Evolutionary conservation across 441 rosid species (phyloP), one percentile per base, ranked within the genome.

Genomic region (Adansonia grandidieri): DNA sequence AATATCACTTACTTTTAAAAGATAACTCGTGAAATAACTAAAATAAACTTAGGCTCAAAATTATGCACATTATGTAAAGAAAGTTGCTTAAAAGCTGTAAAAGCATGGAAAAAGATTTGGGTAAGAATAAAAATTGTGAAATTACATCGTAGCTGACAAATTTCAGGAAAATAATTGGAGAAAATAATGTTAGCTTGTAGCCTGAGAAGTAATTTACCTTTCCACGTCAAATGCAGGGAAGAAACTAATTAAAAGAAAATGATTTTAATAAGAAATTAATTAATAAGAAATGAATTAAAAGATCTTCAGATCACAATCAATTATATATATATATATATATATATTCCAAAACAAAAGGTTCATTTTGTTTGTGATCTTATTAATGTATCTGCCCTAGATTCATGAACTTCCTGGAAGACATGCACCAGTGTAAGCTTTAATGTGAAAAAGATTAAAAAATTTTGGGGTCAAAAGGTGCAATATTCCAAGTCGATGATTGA

Each of bases 391-490:
- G 44, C 44, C 28, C 10, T 19, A 17, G 9, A 57, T 57, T 60
- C 65, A 60, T 8, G 14, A 42, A 65, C 24, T 42, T 28, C 7
- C 7, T 66, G 44, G 47, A 5, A 5, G 8, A 17, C 20, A 32
- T 63, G 42, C 44, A 63, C 19, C 6, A 60, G 68, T 64, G 40
- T 10, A 22, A 60, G 65, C 65, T 60, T 37, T 22, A 60, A 6
- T 2, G 3, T 8, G 13, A 9, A 48, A 22, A 24, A 22, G 1
- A 61, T 61, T 9, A 60, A 60, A 10, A 10, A 60, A 2, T 11
- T 64, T 64, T 15, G 5, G 47, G 40, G 70, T 65, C 50, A n/a
- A 65, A 65, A 58, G 50, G 48, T 65, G 70, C 50, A 8, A 58
- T 65, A 28, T 28, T 65, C 50, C 70, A 40, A 40, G 48, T n/a